Evolutionary conservation across 73 alveolate genomes (phyloP).

Genomic region (Tetrahymena borealis): DNA sequence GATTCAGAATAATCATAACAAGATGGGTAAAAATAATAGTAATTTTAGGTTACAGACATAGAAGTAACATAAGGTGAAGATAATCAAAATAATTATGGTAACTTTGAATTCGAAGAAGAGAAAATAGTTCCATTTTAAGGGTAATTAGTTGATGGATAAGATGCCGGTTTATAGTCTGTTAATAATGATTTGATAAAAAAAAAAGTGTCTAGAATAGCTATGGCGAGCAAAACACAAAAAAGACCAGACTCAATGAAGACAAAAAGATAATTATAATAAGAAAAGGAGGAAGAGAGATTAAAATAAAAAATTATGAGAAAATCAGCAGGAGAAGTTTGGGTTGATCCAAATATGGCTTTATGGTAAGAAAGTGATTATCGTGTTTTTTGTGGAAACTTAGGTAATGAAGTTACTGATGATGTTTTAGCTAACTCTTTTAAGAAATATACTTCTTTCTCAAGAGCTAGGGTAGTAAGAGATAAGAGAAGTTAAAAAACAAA

Average conservation of each 20-base stretch:
- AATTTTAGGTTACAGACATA: not conserved
- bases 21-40: not conserved
- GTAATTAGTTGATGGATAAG: not conserved
- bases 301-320: slow-evolving; percentile 70
- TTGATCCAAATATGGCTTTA: slow-evolving; percentile 88
- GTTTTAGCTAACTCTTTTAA: slow-evolving; percentile 85
- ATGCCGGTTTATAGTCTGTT: not conserved
- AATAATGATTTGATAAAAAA: not conserved
- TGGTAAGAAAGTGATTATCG: slow-evolving; percentile 97
- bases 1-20: not conserved
- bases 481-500: slow-evolving; percentile 90
- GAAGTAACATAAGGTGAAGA: not conserved
- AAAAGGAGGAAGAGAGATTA: slow-evolving; percentile 55
- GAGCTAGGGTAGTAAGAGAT: slow-evolving; percentile 91
- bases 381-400: slow-evolving; percentile 93
- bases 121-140: not conserved
- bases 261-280: not conserved
- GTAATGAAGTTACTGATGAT: slow-evolving; percentile 97
- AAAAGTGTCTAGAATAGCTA: not conserved
- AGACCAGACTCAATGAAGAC: not conserved
- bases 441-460: slow-evolving; percentile 89
- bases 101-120: not conserved
- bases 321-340: slow-evolving; percentile 96
- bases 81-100: not conserved
- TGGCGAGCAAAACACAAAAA: not conserved